phyloP scores from a whole-genome alignment of 495 filamentous ascomycete genomes.

The Aspergillus homomorphus region DNA sequence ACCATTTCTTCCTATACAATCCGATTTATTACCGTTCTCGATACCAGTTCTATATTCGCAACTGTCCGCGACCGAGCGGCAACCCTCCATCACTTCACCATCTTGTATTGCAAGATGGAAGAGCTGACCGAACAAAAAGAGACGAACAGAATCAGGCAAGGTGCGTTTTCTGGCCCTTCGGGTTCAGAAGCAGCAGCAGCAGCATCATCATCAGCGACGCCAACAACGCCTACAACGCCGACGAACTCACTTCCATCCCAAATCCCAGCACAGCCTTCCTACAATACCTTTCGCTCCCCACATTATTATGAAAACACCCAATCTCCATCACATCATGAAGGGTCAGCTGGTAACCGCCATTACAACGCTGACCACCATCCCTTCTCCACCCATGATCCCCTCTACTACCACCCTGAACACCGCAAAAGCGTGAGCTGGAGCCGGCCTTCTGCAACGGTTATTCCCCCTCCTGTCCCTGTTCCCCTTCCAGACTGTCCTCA shows the following conservation, averaged over 20 bases:
- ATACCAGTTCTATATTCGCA: not conserved
- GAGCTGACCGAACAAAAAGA: not conserved
- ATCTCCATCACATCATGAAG: not conserved
- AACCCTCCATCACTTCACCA: not conserved
- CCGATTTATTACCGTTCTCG: not conserved
- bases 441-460: not conserved
- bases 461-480: not conserved
- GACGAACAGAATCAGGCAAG: not conserved
- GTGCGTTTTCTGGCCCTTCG: not conserved
- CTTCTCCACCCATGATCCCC: not conserved
- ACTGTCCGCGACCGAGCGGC: not conserved
- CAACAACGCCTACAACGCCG: not conserved
- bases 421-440: conserved; percentile 18
- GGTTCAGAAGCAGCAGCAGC: not conserved
- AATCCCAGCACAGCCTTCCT: not conserved
- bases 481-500: not conserved
- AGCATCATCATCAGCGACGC: not conserved
- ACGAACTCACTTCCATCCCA: not conserved
- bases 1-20: not conserved
- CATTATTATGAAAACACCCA: too few relatives aligned
- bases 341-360: not conserved
- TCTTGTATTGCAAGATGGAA: not conserved
- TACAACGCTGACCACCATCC: not conserved
- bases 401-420: not conserved
- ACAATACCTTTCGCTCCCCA: not conserved